Evolutionary conservation across 83 land plant genomes (phyloP).

Genomic region (Picea engelmannii): DNA sequence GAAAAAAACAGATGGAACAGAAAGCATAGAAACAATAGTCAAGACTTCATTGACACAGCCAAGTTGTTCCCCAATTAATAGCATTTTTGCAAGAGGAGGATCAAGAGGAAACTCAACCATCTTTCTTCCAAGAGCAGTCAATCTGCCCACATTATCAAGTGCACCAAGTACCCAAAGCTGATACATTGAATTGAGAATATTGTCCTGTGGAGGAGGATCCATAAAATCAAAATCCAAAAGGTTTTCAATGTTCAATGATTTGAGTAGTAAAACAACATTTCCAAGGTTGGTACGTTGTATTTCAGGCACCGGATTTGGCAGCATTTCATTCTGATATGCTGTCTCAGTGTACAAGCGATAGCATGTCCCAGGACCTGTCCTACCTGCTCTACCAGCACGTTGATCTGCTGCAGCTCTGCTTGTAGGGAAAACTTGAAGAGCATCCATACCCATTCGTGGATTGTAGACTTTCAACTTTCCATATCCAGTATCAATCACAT

Average conservation of each 20-base stretch:
- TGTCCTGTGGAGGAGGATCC: conserved; percentile 87
- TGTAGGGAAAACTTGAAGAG: conserved; percentile 80
- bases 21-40: conserved; percentile 80
- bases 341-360: conserved; percentile 85
- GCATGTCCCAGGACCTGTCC: conserved; percentile 97
- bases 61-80: conserved; percentile 67
- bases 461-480: conserved; percentile 87
- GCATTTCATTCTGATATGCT: conserved; percentile 79
- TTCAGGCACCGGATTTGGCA: conserved; percentile 78
- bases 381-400: conserved; percentile 92
- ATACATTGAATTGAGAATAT: conserved; percentile 82
- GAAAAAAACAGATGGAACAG: conserved; percentile 78
- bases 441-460: conserved; percentile 92
- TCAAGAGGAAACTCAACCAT: conserved; percentile 84
- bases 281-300: conserved; percentile 81
- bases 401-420: conserved; percentile 89
- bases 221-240: conserved; percentile 78
- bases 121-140: conserved; percentile 65
- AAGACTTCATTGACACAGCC: conserved; percentile 71
- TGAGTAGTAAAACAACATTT: conserved; percentile 69
- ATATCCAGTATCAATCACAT: conserved; percentile 94
- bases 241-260: conserved; percentile 71
- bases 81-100: conserved; percentile 79
- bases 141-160: conserved; percentile 66
- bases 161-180: conserved; percentile 89